A percentile compares a stretch with the other conserved stretches of the same genome.
Conservation (phyloP, 176 grass and related monocot genomes). For the Oryza glumipatula region DNA sequence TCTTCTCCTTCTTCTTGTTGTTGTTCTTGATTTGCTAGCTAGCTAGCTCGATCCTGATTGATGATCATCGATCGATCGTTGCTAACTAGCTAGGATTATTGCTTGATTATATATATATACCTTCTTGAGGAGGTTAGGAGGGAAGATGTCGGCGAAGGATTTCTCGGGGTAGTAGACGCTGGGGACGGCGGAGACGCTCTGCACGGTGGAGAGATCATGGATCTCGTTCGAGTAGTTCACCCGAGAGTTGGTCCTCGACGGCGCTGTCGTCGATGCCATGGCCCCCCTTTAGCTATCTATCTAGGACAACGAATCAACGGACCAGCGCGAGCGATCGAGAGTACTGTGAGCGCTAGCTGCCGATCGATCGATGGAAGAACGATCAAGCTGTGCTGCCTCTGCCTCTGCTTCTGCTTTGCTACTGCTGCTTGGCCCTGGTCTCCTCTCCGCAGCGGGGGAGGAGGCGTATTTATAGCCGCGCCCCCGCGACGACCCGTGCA, state of each 20-base stretch:
- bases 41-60: background rate
- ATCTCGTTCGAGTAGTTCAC: slow-evolving; percentile 90
- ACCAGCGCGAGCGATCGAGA: background rate
- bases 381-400: background rate
- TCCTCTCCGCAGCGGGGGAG: slow-evolving; percentile 3
- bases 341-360: background rate
- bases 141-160: slow-evolving; percentile 67
- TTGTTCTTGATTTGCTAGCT: too few species aligned
- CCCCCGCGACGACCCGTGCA: background rate
- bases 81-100: too few species aligned
- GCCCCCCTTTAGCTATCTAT: too few species aligned
- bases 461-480: slow-evolving; percentile 51
- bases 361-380: background rate
- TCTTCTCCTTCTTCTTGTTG: background rate
- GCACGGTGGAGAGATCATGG: slow-evolving; percentile 77
- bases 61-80: too few species aligned
- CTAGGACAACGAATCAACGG: too few species aligned
- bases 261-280: background rate
- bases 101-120: background rate
- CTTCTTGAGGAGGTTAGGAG: slow-evolving; percentile 75
- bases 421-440: slow-evolving; percentile 24
- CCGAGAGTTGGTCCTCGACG: slow-evolving; percentile 52
- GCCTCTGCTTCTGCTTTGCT: background rate
- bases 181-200: slow-evolving; percentile 48
- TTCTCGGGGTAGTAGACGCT: slow-evolving; percentile 58